Base-by-base conservation (phyloP, 371 early-diverging fungal species). In the Umbelopsis sp. region DNA sequence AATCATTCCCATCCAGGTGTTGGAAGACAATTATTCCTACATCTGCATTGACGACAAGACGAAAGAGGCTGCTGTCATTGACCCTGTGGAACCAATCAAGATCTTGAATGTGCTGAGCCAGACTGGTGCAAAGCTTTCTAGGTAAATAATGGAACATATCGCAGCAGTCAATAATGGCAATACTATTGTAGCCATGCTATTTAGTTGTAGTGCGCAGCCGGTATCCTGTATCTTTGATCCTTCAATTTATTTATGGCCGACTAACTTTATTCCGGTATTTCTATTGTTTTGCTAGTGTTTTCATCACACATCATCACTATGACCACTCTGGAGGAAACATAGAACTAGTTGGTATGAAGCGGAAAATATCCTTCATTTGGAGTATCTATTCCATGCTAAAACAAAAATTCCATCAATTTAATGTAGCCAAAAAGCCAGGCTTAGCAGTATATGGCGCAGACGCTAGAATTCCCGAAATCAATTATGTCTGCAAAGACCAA, bases 371-470 rank as follows among this genome's bases (percentile, higher is more conserved):
- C 37, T 35, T 35, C 57, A 57, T 57, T 0, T 32, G 18, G 29
- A 16, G 68, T 22, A 70, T 64, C n/a, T 20, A 22, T n/a, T n/a
- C 50, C 8, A 44, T 6, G 25, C 41, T 29, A 29, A 10, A 41
- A 10, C 11, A 44, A 7, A 45, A 16, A 20, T n/a, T 0, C 29
- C 29, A 9, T 50, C 32, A 41, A 41, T 41, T 7, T 7, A 41
- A 41, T 41, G 22, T 65, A 82, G 83, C 81, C 11, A 80, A 80
- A 41, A 81, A 86, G 44, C 94, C 95, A 0, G 89, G 89, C 2
- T 74, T 96, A 4, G 82, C 85, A 3, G 91, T 96, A 2, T 95
- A 89, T 76, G 97, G 96, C 20, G 94, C 92, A 12, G 97, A 94
- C 73, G 87, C 88, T 24, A 89, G 97, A n/a, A 93, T 96, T 63